Base-by-base conservation (phyloP, 2,329 filamentous ascomycete species). In the Stemphylium beticola region DNA sequence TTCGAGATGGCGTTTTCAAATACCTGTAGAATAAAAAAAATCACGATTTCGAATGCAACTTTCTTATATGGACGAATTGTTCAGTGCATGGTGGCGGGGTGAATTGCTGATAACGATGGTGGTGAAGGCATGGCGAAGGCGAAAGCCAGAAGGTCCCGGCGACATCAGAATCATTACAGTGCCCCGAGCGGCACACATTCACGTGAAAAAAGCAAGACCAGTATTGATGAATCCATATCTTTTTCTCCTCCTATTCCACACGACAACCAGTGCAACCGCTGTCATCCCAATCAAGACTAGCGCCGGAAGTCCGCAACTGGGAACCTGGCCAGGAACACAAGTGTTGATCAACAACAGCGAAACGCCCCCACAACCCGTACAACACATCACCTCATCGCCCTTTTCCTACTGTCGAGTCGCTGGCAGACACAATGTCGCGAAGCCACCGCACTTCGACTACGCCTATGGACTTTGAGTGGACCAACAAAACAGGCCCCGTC, bases 381-480 rank as follows among this genome's bases (percentile, higher is more conserved):
- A 47, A n/a, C 38, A 36, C 36, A 24, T 33, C 31, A 10, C 12
- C 24, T 42, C 22, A 6, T 39, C 43, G 24, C 29, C 41, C 20
- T 39, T 39, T 37, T 12, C 2, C 47, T 32, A 38, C 41, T 12
- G 22, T 5, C 15, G 14, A 11, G 2, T 29, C 20, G 42, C 15
- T 9, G 42, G 42, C 42, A 47, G 14, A 43, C 60, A 60, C 18
- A 33, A 73, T 72, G 70, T 65, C 66, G 53, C 64, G 65, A 24
- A 51, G 52, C 31, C 67, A 70, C 40, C 76, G 78, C 46, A 69
- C 68, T 33, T 74, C 79, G 43, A 76, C 77, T 41, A 75, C 69
- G 65, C 80, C 79, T 49, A 84, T 84, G 82, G 82, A 84, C 69
- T 84, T 81, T 69, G 76, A 82, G 63, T 84, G 75, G 63, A 68